These are phyloP conservation scores for Daldinia vernicosa DNA, from an alignment of 495 filamentous ascomycete genomes.

Conservation along the genomic window DNA sequence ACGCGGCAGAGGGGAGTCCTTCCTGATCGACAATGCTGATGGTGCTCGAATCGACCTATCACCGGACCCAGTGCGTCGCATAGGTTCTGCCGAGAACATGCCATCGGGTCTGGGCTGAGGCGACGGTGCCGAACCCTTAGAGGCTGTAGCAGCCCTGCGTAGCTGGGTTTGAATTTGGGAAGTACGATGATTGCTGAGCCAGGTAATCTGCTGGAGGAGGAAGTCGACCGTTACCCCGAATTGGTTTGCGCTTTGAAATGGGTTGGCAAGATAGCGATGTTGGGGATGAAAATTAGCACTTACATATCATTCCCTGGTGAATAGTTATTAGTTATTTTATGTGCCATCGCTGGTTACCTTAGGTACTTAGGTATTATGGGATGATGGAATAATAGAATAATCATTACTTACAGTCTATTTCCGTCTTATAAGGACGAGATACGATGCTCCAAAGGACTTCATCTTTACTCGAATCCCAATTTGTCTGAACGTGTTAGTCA, in stretches of 20 bases:
- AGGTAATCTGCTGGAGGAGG: constrained; percentile 91
- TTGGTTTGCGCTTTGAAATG: constrained; percentile 50
- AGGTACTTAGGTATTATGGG: too few species aligned
- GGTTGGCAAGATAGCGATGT: constrained; percentile 38
- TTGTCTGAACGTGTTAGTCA: constrained; percentile 49
- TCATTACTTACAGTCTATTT: constrained; percentile 78
- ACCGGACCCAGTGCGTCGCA: constrained; percentile 66
- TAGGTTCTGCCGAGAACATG: constrained; percentile 58
- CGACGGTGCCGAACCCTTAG: constrained; percentile 62
- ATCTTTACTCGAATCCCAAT: constrained; percentile 80
- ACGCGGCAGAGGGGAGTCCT: constrained; percentile 64
- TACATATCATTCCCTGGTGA: constrained; percentile 81
- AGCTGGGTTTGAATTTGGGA: constrained; percentile 91
- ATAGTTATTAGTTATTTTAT: constrained; percentile 5
- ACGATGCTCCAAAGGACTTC: constrained; percentile 89
- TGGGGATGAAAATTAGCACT: constrained; percentile 37
- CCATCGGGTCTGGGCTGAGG: constrained; percentile 60
- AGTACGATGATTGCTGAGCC: constrained; percentile 91
- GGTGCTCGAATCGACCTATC: constrained; percentile 63
- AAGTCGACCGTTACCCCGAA: constrained; percentile 82
- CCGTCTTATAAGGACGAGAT: constrained; percentile 76
- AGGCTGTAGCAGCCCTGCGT: constrained; percentile 67
- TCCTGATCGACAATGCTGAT: constrained; percentile 71
- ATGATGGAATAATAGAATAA: too few species aligned
- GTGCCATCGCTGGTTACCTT: not conserved